Conservation (phyloP, 2,329 filamentous ascomycete genomes). For the Parafenestella ontariensis region DNA sequence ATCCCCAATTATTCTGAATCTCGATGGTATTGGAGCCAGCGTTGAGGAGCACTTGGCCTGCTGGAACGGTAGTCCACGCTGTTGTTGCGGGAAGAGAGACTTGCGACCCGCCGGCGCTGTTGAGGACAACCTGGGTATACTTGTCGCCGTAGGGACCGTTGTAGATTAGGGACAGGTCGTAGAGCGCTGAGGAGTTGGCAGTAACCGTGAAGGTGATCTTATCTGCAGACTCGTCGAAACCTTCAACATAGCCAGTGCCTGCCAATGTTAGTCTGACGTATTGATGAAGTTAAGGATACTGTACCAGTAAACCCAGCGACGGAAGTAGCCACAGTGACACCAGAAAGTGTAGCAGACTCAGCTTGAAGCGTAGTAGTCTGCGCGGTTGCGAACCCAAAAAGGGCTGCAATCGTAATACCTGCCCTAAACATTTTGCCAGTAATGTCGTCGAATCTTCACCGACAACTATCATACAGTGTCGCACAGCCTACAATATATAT, state of each 20-base stretch:
- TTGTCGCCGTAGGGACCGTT: conserved; percentile 58
- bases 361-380: conserved; percentile 47
- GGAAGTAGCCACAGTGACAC: conserved; percentile 50
- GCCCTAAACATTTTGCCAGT: conserved; percentile 1
- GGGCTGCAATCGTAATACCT: conserved; percentile 1
- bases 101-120: conserved; percentile 52
- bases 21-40: conserved; percentile 55
- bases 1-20: conserved; percentile 59
- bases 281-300: not conserved
- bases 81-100: conserved; percentile 51
- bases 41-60: conserved; percentile 55
- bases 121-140: conserved; percentile 53
- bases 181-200: conserved; percentile 47
- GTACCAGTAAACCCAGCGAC: conserved; percentile 51
- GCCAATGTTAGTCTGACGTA: not conserved
- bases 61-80: conserved; percentile 50
- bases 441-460: not conserved
- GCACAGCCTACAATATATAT: not conserved
- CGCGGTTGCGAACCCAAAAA: conserved; percentile 12
- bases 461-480: not conserved
- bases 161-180: conserved; percentile 55
- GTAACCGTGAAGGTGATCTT: conserved; percentile 55
- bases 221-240: conserved; percentile 54
- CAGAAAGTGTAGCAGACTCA: conserved; percentile 52
- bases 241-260: conserved; percentile 58